These are phyloP conservation scores for Echinosophora koreensis DNA, from an alignment of 306 rosid genomes.

Conservation along the genomic window DNA sequence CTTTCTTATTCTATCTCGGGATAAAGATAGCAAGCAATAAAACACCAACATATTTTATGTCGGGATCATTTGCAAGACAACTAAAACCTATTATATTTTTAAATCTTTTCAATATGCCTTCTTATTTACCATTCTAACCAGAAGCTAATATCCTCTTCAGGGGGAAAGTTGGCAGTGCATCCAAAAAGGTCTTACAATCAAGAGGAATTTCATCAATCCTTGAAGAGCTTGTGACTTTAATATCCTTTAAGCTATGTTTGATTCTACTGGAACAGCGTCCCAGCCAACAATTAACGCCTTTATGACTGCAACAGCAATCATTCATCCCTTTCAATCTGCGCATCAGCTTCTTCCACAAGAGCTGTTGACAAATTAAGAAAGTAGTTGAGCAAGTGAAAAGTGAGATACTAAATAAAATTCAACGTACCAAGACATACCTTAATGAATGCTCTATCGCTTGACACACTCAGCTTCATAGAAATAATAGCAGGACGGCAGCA, in stretches of 20 bases:
- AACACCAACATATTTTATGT: too few species aligned
- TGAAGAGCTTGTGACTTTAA: background rate
- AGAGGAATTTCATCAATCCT: background rate
- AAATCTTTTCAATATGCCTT: background rate
- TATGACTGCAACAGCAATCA: background rate
- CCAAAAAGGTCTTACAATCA: background rate
- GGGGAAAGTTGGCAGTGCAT: conserved; percentile 1
- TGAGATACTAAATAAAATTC: background rate
- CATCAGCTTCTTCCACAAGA: background rate
- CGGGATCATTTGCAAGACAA: too few species aligned
- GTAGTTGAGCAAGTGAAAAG: too few species aligned
- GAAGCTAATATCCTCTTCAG: background rate
- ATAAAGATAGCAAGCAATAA: too few species aligned
- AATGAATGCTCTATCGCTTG: background rate
- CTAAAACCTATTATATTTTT: too few species aligned
- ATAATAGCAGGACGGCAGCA: background rate
- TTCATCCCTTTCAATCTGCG: background rate
- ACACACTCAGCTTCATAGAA: background rate
- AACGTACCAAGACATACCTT: background rate
- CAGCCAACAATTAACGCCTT: background rate
- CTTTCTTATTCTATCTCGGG: too few species aligned
- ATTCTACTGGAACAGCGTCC: background rate
- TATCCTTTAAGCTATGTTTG: background rate
- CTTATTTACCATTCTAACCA: background rate
- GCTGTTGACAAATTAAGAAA: background rate